Evolutionary conservation across 1,139 yeast species (phyloP), one percentile per base, ranked within the genome.

Genomic region (Yamadazyma epiphylla): DNA sequence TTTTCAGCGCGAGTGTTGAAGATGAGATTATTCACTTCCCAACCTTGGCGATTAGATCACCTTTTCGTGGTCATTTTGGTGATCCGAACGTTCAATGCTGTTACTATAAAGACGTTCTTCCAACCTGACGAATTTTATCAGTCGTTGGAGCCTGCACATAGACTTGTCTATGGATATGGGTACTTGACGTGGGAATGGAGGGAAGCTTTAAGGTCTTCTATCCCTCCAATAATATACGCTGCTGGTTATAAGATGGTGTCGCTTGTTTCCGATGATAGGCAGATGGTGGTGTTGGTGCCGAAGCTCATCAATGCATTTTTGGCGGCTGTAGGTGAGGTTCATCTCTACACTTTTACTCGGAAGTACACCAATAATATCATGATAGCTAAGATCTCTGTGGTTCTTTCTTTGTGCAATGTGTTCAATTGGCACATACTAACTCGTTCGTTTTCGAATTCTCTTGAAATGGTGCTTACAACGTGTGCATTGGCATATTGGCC

Each of bases 41-140:
- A n/a, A n/a, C n/a, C n/a, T 15, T 36, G 39, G 39, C 14, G 26
- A 3, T 4, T 27, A 5, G 29, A 25, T 13, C 17, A 24, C 22
- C 25, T 37, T 6, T 28, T 33, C 12, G 14, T 17, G 8, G 29
- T 29, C 11, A 19, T 48, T 3, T 42, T 54, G 13, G 32, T 28
- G 5, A 11, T 55, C 22, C 58, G 96, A 24, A 40, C 82, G 4
- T 22, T 76, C 45, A 88, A 88, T 54, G 73, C 94, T 0, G 52
- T 85, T 15, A 53, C 77, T 1, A 71, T 77, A 5, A 55, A 54
- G 35, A 87, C 97, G 0, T 94, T 78, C 51, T 91, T 91, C 59
- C 99, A 94, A 54, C 94, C 98, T 0, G 99, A 94, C 55, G 99
- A 94, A 55, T 94, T 70, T 59, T 94, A 82, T 77, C 98, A 94